Base-by-base conservation (phyloP, 2,329 filamentous ascomycete genomes). In the Cadophora luteo-olivacea region DNA sequence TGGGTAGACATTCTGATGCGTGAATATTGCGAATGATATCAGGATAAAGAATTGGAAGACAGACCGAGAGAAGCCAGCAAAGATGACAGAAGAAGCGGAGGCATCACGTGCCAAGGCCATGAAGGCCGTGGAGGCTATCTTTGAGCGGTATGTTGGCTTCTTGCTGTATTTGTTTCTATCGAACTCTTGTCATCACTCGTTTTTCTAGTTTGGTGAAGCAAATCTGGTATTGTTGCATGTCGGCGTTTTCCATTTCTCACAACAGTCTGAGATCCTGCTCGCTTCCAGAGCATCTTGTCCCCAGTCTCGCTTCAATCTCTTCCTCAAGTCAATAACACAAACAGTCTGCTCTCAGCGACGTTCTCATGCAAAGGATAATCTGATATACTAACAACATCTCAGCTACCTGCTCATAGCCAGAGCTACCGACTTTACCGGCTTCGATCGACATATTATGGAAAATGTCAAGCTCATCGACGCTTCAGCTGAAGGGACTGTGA, bases 401-500 rank as follows among this genome's bases (percentile, higher is more conserved):
- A 76, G 75, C 19, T 77, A 76, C 58, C 63, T 65, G 19, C 66
- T 74, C 12, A 76, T 77, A 49, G 68, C 73, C 6, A 38, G 55
- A 9, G 33, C 64, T 14, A 49, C 62, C 24, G 60, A 67, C 5
- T 73, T 68, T 60, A 67, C 61, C 12, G 69, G 70, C 32, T 77
- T 73, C 68, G 76, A 77, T 69, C 63, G 52, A 16, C 66, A 75
- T 33, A 25, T 76, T 19, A 77, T 77, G 74, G 36, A 68, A 4
- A 71, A 61, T 6, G 57, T 75, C 12, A 75, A 69, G 24, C 68
- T 81, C 11, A 33, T 80, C 0, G 74, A 78, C 57, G 78, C 78
- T 14, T 75, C 75, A 2, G 12, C 74, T 0, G 70, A 73, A 16
- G 77, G 80, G 11, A 79, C 78, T 0, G 79, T 78, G 1, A 79